Evolutionary conservation across 2,329 filamentous ascomycete genomes (phyloP), one percentile per base, ranked within the genome.

Genomic region (Byssothecium circinans): DNA sequence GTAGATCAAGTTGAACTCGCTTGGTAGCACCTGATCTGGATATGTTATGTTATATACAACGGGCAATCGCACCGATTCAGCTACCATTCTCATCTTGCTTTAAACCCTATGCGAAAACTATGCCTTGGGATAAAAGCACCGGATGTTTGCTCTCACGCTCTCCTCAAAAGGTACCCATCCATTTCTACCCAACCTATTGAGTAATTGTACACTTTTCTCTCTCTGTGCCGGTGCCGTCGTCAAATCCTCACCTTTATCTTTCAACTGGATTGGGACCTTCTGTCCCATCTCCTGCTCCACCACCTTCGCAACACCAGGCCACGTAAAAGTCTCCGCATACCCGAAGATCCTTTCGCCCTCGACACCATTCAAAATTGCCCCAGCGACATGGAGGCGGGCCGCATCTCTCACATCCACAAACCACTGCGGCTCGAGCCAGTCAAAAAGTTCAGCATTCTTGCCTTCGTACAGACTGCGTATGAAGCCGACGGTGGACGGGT

Each of bases 371-470:
- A 53, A 33, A 30, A 53, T 50, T 10, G 53, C 50, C 17, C 43
- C 50, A 8, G 50, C 56, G 15, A 58, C 41, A 35, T 58, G 56
- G 17, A 58, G 25, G 19, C 45, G 38, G 33, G 42, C 56, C n/a
- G 38, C 44, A 35, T 58, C 56, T 11, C 43, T 35, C 22, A 50
- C 46, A 40, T 56, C 50, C 0, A 53, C 45, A 37, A 33, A 52
- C 23, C 39, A 50, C 34, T 45, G 45, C 12, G 47, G 46, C 34
- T 46, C 48, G 17, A 43, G 22, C 47, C 40, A 41, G 4, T 34
- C 47, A 29, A 50, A 51, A 3, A 49, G 4, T 34, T 48, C 46
- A 15, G 18, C 39, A 17, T 47, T 42, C 40, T 49, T 40, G 14
- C 53, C 50, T 17, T 51, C 46, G 25, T 49, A 47, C 33, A 56